These are phyloP conservation scores for Angophora floribunda DNA, from an alignment of 345 rosid genomes.

Conservation along the genomic window DNA sequence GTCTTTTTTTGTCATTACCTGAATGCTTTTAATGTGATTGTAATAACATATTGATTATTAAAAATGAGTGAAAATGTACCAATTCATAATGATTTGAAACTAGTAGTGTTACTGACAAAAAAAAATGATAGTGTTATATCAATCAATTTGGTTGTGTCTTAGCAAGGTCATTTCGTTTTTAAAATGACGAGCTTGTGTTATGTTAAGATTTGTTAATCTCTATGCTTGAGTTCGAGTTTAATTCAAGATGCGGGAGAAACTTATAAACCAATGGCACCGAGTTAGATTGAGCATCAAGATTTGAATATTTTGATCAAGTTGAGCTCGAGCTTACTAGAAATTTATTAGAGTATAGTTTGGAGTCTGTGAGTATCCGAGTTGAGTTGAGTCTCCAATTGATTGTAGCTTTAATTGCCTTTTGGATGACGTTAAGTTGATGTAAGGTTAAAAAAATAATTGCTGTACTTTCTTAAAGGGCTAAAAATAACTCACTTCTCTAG, in stretches of 20 bases:
- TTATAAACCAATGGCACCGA: accelerated
- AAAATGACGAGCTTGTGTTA: accelerated
- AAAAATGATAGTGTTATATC: no score
- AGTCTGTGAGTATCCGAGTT: background rate
- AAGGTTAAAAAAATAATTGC: background rate
- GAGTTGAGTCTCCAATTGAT: background rate
- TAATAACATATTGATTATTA: background rate
- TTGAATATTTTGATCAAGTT: background rate
- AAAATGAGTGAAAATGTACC: background rate
- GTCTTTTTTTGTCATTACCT: background rate
- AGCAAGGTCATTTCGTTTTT: background rate
- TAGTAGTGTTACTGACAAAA: background rate
- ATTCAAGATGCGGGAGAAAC: accelerated
- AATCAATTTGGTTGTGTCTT: background rate
- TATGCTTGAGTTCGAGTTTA: background rate
- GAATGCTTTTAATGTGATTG: background rate
- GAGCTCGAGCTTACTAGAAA: background rate
- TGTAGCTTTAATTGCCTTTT: background rate
- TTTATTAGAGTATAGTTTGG: accelerated
- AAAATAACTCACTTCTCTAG: background rate
- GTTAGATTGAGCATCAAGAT: background rate
- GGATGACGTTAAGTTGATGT: background rate
- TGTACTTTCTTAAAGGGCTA: background rate
- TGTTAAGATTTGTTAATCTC: background rate
- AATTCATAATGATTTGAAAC: background rate